A percentile compares a stretch with the other conserved stretches of the same genome.
These are phyloP conservation scores for Gyromitra esculenta DNA, from an alignment of 2,329 filamentous ascomycete genomes.

Conservation along the genomic window DNA sequence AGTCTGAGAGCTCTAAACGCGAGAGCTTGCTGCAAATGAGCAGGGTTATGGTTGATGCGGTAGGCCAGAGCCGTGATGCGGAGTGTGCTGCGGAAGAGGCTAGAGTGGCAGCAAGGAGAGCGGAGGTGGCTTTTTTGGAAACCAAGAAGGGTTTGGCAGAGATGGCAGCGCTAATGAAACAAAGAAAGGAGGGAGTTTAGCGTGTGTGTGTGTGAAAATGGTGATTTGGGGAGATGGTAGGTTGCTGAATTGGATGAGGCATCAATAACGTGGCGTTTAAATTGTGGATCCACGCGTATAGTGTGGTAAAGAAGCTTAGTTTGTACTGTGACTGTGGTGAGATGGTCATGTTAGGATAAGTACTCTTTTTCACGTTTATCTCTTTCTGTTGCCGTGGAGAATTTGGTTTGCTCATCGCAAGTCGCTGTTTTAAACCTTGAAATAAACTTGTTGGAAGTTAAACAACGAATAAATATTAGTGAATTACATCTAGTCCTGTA, in stretches of 20 bases:
- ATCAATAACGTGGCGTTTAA: too few relatives aligned
- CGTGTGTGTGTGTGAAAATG: neutral
- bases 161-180: slow-evolving; percentile 44
- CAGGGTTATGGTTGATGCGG: slow-evolving; percentile 47
- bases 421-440: neutral
- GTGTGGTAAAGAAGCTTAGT: neutral
- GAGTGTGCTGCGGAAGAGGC: slow-evolving; percentile 47
- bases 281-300: neutral
- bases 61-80: slow-evolving; percentile 47
- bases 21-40: slow-evolving; percentile 50
- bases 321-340: neutral
- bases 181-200: slow-evolving; percentile 23
- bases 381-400: neutral
- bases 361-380: neutral
- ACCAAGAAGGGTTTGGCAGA: slow-evolving; percentile 36
- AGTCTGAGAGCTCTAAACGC: slow-evolving; percentile 26
- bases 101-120: slow-evolving; percentile 38
- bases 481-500: neutral
- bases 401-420: slow-evolving; percentile 13
- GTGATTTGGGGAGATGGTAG: neutral
- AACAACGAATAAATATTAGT: neutral
- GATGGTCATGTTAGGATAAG: neutral
- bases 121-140: slow-evolving; percentile 43
- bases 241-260: neutral
- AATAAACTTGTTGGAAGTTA: neutral